A percentile compares a stretch with the other conserved stretches of the same genome.
Evolutionary conservation across 2,329 filamentous ascomycete species (phyloP).

Genomic region (Beauveria sp.): DNA sequence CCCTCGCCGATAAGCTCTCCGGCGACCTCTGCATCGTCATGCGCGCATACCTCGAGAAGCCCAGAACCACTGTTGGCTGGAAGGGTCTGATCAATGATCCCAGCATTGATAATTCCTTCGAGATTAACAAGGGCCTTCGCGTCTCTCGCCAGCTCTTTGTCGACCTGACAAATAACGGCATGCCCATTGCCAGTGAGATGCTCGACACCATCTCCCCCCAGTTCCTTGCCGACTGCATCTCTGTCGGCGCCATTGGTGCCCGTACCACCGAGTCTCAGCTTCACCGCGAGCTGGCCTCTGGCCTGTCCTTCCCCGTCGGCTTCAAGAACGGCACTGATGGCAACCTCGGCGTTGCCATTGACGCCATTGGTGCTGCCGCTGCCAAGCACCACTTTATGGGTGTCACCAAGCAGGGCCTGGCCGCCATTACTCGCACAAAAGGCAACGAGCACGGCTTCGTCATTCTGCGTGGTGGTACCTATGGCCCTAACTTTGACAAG

Average conservation of each 20-base stretch:
- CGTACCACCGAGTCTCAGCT: conserved; percentile 95
- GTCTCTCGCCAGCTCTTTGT: conserved; percentile 90
- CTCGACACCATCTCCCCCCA: conserved; percentile 97
- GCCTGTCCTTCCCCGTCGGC: conserved; percentile 92
- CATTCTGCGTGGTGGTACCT: conserved; percentile 84
- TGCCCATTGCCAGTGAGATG: conserved; percentile 98
- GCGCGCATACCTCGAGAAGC: conserved; percentile 98
- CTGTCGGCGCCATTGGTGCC: conserved; percentile 89
- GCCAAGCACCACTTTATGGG: conserved; percentile 96
- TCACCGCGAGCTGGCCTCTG: conserved; percentile 90
- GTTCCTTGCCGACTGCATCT: conserved; percentile 93
- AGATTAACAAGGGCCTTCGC: conserved; percentile 97
- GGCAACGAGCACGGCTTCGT: conserved; percentile 98
- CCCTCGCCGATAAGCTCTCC: conserved; percentile 69
- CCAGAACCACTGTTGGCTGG: conserved; percentile 95
- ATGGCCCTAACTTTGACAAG: conserved; percentile 88
- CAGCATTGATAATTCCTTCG: conserved; percentile 92
- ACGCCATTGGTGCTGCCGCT: conserved; percentile 83
- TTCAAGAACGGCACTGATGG: conserved; percentile 99
- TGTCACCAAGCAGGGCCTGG: conserved; percentile 94
- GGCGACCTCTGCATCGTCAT: conserved; percentile 87
- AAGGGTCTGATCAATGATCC: conserved; percentile 99
- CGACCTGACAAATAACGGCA: conserved; percentile 76
- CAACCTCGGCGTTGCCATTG: conserved; percentile 81
- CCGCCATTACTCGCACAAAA: conserved; percentile 84